Evolutionary conservation across 371 early-diverging fungal genomes (phyloP), one percentile per base, ranked within the genome.

Genomic region (Mucor saturninus): DNA sequence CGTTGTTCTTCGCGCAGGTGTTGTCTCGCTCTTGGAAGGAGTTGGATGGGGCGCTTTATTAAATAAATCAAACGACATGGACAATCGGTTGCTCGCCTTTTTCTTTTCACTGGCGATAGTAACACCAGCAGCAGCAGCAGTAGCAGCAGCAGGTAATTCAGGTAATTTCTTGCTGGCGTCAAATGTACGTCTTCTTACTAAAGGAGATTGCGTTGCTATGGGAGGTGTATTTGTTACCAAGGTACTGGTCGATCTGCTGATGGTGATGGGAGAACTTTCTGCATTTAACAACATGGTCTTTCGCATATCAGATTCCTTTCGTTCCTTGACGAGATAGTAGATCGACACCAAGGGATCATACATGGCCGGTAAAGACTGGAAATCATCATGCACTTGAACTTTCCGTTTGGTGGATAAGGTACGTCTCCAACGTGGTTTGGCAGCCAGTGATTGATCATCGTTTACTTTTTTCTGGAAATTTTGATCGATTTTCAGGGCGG

Each of bases 291-390:
- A 51, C n/a, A 62, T 62, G 3, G 59, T 46, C 38, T 71, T 70
- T 56, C 78, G 40, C 35, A 62, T 61, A 14, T 80, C 77, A 2
- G 71, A 62, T 30, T 78, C 79, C 55, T 71, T 72, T 49, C 75
- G 84, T 75, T 96, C 96, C 57, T 84, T 84, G 26, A 94, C 94
- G 38, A 96, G 83, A 62, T 92, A 90, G 64, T 96, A 96, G 26
- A 96, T 91, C 59, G 92, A 93, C 8, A 93, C 80, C 32, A 93
- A 68, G 2, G 94, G 94, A 62, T 86, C 84, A 21, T 77, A 80
- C 77, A 77, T 77, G 43, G 76, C 81, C 3, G 81, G 78, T 10
- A 77, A 40, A 2, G 76, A 71, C 46, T 59, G 64, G n/a, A 77
- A 77, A 32, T 80, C 81, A 30, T 80, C 81, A 2, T 65, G 56